Conservation (phyloP, 2,329 filamentous ascomycete genomes). For the Hypoxylon sp. region DNA sequence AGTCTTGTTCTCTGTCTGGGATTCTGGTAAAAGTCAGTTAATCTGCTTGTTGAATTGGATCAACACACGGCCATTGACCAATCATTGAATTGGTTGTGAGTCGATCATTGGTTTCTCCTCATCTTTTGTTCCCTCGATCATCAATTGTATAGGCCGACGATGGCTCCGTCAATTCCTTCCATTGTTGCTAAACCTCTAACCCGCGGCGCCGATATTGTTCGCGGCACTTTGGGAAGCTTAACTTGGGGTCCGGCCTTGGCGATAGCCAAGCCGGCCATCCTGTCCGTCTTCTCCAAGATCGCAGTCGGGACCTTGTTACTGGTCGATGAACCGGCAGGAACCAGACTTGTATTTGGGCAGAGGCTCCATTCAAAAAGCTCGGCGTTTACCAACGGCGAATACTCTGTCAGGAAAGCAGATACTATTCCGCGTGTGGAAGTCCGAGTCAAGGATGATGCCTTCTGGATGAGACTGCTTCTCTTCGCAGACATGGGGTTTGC, state of each 20-base stretch:
- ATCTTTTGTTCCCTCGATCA: too few species aligned
- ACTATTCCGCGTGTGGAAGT: constrained; percentile 60
- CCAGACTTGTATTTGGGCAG: constrained; percentile 56
- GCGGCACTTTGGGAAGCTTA: constrained; percentile 53
- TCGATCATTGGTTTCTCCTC: too few species aligned
- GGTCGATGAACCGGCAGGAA: constrained; percentile 56
- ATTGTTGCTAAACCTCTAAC: constrained; percentile 51
- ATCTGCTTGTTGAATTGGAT: too few species aligned
- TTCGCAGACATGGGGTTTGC: constrained; percentile 81
- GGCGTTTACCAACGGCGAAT: constrained; percentile 48
- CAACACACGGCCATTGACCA: too few species aligned
- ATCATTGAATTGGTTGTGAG: too few species aligned
- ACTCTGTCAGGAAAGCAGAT: constrained; percentile 47
- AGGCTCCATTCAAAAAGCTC: constrained; percentile 51
- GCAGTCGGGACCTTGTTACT: constrained; percentile 58
- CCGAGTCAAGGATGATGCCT: constrained; percentile 69
- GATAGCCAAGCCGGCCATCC: constrained; percentile 56
- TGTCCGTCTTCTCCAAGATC: constrained; percentile 57
- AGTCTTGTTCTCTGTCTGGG: not conserved
- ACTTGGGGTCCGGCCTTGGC: constrained; percentile 58
- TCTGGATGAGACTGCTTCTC: constrained; percentile 74
- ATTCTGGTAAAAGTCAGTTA: too few species aligned
- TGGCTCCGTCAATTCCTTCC: constrained; percentile 50
- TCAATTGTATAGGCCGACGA: constrained; percentile 27
- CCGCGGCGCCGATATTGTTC: constrained; percentile 52